Percentiles rank a stretch among this genome's conserved stretches.
These are phyloP conservation scores for Fusarium oxysporum DNA, from an alignment of 2,329 filamentous ascomycete genomes.

Conservation along the genomic window DNA sequence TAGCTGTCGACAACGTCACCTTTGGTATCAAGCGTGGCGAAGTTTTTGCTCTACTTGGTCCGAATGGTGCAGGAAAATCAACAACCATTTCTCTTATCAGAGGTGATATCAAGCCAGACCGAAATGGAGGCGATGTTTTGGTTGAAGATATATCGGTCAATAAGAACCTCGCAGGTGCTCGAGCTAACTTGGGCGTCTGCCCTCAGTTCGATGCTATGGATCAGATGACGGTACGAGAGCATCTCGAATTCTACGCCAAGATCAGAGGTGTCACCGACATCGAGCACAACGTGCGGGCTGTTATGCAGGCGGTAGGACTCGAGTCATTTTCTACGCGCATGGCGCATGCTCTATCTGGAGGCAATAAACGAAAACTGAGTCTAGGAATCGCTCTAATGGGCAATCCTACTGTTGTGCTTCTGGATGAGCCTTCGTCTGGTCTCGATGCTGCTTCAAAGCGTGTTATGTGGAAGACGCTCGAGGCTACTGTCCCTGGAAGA, in stretches of 20 bases:
- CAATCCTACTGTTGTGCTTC: conserved; percentile 85
- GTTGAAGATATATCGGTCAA: conserved; percentile 83
- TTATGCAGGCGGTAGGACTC: conserved; percentile 85
- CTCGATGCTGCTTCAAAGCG: conserved; percentile 93
- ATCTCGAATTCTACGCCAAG: conserved; percentile 87
- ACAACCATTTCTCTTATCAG: conserved; percentile 90
- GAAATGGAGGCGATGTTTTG: conserved; percentile 79
- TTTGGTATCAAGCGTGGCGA: conserved; percentile 85
- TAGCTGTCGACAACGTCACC: conserved; percentile 88
- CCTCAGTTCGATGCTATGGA: conserved; percentile 91
- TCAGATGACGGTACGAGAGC: conserved; percentile 88
- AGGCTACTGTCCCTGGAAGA: conserved; percentile 78
- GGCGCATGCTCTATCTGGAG: conserved; percentile 84
- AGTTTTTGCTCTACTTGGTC: conserved; percentile 89
- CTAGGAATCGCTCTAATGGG: conserved; percentile 93
- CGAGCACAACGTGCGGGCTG: conserved; percentile 79
- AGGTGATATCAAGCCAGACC: conserved; percentile 83
- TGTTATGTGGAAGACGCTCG: conserved; percentile 91
- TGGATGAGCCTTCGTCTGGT: conserved; percentile 90
- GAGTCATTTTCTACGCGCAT: conserved; percentile 77
- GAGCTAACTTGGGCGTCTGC: conserved; percentile 87
- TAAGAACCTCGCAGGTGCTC: conserved; percentile 76
- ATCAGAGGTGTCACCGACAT: conserved; percentile 82
- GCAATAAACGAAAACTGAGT: conserved; percentile 93
- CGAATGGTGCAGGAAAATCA: conserved; percentile 91